Conservation (phyloP, 2,329 filamentous ascomycete species). For the Lasiodiplodia citricola region DNA sequence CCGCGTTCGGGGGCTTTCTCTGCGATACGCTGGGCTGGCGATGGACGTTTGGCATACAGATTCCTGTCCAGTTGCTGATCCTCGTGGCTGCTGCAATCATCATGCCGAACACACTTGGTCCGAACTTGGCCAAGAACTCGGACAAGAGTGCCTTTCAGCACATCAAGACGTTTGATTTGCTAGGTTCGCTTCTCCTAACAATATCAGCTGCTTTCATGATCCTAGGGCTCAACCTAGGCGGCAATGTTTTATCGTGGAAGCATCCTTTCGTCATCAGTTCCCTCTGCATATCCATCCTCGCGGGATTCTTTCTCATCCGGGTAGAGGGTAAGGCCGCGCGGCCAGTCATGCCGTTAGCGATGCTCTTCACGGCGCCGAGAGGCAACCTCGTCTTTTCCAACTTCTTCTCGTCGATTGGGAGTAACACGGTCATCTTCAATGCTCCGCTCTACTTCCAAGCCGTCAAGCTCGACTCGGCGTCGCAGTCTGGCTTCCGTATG, state of each 20-base stretch:
- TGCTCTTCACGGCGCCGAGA: constrained; percentile 54
- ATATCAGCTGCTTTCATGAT: constrained; percentile 55
- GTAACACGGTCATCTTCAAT: constrained; percentile 69
- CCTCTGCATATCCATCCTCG: constrained; percentile 48
- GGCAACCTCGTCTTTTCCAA: constrained; percentile 58
- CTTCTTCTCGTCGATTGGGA: constrained; percentile 56
- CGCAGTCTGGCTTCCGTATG: constrained; percentile 73
- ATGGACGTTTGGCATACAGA: constrained; percentile 67
- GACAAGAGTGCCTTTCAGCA: constrained; percentile 49
- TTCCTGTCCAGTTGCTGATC: constrained; percentile 55
- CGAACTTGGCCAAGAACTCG: constrained; percentile 49
- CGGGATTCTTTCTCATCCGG: constrained; percentile 47
- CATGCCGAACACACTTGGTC: constrained; percentile 52
- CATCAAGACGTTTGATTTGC: constrained; percentile 56
- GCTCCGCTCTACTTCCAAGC: constrained; percentile 70
- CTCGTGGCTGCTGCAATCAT: constrained; percentile 50
- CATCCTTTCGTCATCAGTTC: constrained; percentile 57
- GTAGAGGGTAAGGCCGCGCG: constrained; percentile 46
- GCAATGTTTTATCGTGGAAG: constrained; percentile 57
- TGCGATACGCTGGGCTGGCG: constrained; percentile 75
- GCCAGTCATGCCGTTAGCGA: constrained; percentile 56
- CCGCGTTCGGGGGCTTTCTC: constrained; percentile 72
- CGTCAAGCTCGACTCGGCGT: constrained; percentile 63
- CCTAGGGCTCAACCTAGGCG: constrained; percentile 58
- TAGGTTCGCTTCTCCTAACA: constrained; percentile 55